phyloP scores from a whole-genome alignment of 306 rosid species.

The Castanea crenata region DNA sequence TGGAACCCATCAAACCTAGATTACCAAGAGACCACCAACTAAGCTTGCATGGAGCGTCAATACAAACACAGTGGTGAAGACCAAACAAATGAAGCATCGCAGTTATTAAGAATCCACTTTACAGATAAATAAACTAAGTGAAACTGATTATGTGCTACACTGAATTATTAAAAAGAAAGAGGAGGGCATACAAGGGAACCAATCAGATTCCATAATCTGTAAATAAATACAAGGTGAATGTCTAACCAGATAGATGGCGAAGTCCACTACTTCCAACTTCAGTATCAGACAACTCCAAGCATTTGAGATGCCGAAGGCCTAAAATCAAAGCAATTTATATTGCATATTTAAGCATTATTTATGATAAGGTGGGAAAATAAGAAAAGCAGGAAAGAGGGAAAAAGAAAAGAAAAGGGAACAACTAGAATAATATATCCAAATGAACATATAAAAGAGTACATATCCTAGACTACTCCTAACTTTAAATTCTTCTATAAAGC shows the following conservation, averaged over 20 bases:
- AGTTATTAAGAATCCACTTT: neutral
- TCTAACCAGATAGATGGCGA: conserved; percentile 79
- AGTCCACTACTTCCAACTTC: conserved; percentile 84
- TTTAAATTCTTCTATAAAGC: neutral
- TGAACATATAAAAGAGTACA: neutral
- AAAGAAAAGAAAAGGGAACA: neutral
- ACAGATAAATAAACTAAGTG: neutral
- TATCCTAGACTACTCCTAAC: neutral
- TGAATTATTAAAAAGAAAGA: neutral
- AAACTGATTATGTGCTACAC: neutral
- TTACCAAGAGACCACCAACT: neutral
- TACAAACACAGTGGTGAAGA: too few species aligned
- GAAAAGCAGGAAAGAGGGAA: neutral
- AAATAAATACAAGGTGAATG: neutral
- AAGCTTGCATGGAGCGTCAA: neutral
- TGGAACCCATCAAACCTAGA: neutral
- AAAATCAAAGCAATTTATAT: conserved; percentile 21
- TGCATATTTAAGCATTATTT: conserved; percentile 20
- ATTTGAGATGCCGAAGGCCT: conserved; percentile 72
- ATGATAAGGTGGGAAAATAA: neutral
- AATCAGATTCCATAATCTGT: neutral
- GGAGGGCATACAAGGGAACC: neutral
- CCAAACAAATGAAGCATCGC: neutral
- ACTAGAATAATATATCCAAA: neutral
- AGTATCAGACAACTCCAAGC: conserved; percentile 92